Percentiles rank a stretch among this genome's conserved stretches.
phyloP scores from a whole-genome alignment of 1,284 basidiomycete genomes.

The Malassezia japonica region DNA sequence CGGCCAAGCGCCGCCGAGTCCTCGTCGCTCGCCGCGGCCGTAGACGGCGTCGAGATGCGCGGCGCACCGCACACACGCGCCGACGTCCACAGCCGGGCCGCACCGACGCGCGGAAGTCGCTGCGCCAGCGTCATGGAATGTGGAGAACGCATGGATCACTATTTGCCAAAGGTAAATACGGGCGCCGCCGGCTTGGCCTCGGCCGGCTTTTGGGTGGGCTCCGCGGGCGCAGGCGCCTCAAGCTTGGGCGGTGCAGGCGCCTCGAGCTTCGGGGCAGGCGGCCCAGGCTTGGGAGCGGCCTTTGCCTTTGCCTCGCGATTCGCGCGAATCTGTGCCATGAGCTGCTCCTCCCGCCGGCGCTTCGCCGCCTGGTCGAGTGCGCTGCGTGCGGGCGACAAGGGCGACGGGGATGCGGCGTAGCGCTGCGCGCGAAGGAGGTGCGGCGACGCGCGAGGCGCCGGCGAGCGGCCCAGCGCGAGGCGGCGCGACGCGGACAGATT shows the following conservation, averaged over 20 bases:
- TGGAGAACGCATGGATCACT: no score
- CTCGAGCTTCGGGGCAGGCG: no score
- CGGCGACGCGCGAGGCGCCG: not conserved
- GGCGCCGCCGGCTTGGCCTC: no score
- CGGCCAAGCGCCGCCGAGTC: conserved; percentile 27
- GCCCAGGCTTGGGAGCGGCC: not conserved
- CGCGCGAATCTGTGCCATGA: conserved; percentile 2
- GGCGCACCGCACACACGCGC: not conserved
- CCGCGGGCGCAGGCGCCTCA: no score
- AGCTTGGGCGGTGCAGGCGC: no score
- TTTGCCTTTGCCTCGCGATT: not conserved
- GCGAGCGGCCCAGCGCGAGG: conserved; percentile 7
- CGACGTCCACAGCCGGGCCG: no score
- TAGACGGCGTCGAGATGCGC: conserved; percentile 11
- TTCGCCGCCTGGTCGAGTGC: conserved; percentile 4
- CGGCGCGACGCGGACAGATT: not conserved
- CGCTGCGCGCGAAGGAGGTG: not conserved
- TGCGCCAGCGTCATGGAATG: no score
- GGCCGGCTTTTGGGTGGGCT: no score
- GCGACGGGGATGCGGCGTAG: not conserved
- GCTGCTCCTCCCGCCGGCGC: conserved; percentile 9
- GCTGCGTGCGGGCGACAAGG: not conserved
- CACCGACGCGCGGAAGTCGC: no score
- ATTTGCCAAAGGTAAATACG: no score
- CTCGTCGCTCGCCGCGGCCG: conserved; percentile 10